Evolutionary conservation across 306 rosid species (phyloP).

Genomic region (Prunus armeniaca): DNA sequence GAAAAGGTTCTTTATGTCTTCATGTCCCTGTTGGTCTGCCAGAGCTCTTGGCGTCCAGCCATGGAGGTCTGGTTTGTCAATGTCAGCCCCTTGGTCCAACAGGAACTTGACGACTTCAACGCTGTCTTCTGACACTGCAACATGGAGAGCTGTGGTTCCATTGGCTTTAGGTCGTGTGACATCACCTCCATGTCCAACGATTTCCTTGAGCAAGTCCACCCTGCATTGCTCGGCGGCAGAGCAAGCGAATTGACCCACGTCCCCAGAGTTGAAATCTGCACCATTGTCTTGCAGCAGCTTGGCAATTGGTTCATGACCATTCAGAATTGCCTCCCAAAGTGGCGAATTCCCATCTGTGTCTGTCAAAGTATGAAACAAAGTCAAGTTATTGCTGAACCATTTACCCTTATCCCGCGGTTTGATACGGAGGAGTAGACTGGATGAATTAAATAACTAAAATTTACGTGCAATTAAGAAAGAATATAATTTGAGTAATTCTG

Average conservation of each 20-base stretch:
- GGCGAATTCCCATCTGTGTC: slow-evolving; percentile 80
- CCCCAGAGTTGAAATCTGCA: slow-evolving; percentile 51
- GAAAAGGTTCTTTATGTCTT: slow-evolving; percentile 60
- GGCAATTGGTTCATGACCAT: slow-evolving; percentile 49
- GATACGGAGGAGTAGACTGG: too few relatives aligned
- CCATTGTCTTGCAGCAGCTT: slow-evolving; percentile 62
- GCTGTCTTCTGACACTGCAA: slow-evolving; percentile 74
- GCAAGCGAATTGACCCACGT: slow-evolving; percentile 67
- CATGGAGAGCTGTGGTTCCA: slow-evolving; percentile 73
- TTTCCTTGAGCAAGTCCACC: slow-evolving; percentile 54
- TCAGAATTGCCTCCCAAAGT: slow-evolving; percentile 75
- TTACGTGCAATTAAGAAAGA: too few relatives aligned
- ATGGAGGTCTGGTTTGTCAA: slow-evolving; percentile 49
- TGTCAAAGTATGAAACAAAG: slow-evolving; percentile 24
- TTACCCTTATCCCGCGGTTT: too few relatives aligned
- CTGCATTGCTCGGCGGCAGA: slow-evolving; percentile 58
- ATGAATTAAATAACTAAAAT: too few relatives aligned
- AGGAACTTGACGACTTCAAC: slow-evolving; percentile 60
- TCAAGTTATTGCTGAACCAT: background rate
- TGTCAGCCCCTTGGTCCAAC: slow-evolving; percentile 56
- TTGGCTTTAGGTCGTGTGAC: slow-evolving; percentile 36
- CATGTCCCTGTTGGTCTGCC: slow-evolving; percentile 84
- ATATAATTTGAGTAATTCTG: background rate
- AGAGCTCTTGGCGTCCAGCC: slow-evolving; percentile 80
- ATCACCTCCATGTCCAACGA: slow-evolving; percentile 57